Evolutionary conservation across 495 filamentous ascomycete species (phyloP), one percentile per base, ranked within the genome.

Genomic region (Penicillium lividum): DNA sequence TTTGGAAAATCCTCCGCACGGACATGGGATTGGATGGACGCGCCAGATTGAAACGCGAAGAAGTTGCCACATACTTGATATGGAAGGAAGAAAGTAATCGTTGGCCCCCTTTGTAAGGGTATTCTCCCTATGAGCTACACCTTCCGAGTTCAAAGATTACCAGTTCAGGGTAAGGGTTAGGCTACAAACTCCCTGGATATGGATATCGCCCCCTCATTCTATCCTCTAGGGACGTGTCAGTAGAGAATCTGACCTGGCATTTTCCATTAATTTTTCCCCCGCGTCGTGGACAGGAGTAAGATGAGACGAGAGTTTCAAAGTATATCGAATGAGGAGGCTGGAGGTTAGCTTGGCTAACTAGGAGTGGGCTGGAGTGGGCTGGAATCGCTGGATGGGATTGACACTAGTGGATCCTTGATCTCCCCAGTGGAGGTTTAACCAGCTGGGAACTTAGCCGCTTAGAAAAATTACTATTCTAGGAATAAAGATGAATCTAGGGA

Each of bases 271-370:
- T 47, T 5, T 47, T 51, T 42, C 60, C 66, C 62, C 66, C 59
- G 63, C 63, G 64, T 65, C 64, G 62, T 49, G 44, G 49, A 42
- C 53, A 53, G 55, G 62, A 60, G 44, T 29, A 38, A 60, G 25
- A 16, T 67, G 66, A 67, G 66, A 67, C 66, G 61, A 58, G 53
- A 61, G 67, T 69, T 67, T 69, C 67, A 67, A 51, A 49, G 53
- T 36, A 51, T 52, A 36, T 22, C 34, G 53, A 46, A 40, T 50
- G 44, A 36, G 48, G 54, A 63, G 59, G 53, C 53, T 60, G 38
- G 28, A 49, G 6, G 8, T 47, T 30, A 7, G 33, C 8, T n/a
- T 15, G 11, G 38, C 38, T 40, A 15, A 15, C 15, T 40, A 16
- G n/a, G 38, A 40, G 22, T 22, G 22, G 22, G 22, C 22, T 22